These are phyloP conservation scores for Penicillium egyptiacum DNA, from an alignment of 495 filamentous ascomycete species.

Conservation along the genomic window DNA sequence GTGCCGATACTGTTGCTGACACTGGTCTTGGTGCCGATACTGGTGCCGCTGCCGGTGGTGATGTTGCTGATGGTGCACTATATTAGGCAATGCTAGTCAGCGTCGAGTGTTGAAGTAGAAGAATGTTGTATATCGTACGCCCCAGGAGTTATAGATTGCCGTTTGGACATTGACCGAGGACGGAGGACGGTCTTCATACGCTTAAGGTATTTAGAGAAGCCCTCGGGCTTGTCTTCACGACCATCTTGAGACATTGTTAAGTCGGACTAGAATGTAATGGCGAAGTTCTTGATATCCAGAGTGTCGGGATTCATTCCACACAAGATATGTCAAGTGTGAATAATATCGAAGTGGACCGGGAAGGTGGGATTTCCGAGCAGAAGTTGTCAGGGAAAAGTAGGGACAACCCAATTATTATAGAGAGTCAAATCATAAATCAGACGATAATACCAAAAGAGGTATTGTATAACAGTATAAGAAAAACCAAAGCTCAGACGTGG, in stretches of 20 bases:
- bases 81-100: slow-evolving; percentile 12
- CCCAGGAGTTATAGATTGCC: slow-evolving; percentile 27
- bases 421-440: neutral
- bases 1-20: neutral
- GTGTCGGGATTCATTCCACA: slow-evolving; percentile 18
- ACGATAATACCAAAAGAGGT: neutral
- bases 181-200: slow-evolving; percentile 64
- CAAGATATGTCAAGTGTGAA: neutral
- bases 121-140: slow-evolving; percentile 28
- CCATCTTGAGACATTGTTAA: slow-evolving; percentile 36
- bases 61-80: neutral
- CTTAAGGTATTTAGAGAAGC: slow-evolving; percentile 61
- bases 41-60: neutral
- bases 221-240: slow-evolving; percentile 57
- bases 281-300: slow-evolving; percentile 18
- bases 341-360: neutral
- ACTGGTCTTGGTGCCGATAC: slow-evolving; percentile 11
- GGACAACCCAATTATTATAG: slow-evolving; percentile 1
- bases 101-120: slow-evolving; percentile 8
- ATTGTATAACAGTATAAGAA: neutral
- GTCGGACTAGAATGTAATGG: slow-evolving; percentile 16
- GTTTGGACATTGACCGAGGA: slow-evolving; percentile 49
- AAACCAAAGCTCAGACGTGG: slow-evolving; percentile 2
- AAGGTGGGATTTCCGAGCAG: slow-evolving; percentile 1
- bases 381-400: neutral